A percentile compares a stretch with the other conserved stretches of the same genome.
Conservation (phyloP, 208 protist species). For the Crithidia mellificae region DNA sequence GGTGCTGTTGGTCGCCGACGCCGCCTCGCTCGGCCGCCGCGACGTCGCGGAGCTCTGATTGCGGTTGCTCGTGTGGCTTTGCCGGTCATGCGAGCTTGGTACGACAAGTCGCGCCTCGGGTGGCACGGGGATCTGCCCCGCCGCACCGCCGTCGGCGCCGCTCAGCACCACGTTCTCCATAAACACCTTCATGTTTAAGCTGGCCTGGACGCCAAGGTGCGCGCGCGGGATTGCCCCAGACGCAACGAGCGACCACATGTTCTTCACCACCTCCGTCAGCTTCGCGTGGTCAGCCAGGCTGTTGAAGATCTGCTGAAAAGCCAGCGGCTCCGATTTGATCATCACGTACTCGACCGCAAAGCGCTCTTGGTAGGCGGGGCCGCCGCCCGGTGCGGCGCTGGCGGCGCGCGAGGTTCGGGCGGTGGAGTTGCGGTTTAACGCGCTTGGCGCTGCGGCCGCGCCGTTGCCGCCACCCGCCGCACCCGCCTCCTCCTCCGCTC, state of each 20-base stretch:
- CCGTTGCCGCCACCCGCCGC: not conserved
- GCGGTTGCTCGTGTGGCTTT: not conserved
- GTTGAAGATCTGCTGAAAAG: constrained; percentile 47
- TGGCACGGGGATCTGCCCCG: constrained; percentile 35
- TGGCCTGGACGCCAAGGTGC: constrained; percentile 32
- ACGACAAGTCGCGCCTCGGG: constrained; percentile 20
- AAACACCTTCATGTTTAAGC: constrained; percentile 58
- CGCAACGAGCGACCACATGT: constrained; percentile 51
- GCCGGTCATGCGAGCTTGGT: not conserved
- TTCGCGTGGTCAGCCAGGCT: constrained; percentile 19
- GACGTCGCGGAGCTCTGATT: not conserved
- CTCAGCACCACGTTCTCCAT: constrained; percentile 49
- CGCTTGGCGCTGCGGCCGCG: not conserved
- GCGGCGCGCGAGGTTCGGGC: constrained; percentile 6
- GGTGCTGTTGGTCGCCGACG: not conserved
- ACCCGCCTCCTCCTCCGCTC: constrained; percentile 16
- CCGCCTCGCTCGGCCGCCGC: not conserved
- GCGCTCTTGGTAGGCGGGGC: constrained; percentile 47
- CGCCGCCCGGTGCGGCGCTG: constrained; percentile 19
- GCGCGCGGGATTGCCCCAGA: constrained; percentile 40
- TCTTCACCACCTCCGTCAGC: constrained; percentile 55
- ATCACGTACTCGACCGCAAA: constrained; percentile 70
- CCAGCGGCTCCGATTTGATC: constrained; percentile 40
- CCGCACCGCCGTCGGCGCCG: constrained; percentile 15
- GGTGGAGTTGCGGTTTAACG: constrained; percentile 2